Conservation (phyloP, 2,329 filamentous ascomycete genomes). For the Neoarthrinium moseri region DNA sequence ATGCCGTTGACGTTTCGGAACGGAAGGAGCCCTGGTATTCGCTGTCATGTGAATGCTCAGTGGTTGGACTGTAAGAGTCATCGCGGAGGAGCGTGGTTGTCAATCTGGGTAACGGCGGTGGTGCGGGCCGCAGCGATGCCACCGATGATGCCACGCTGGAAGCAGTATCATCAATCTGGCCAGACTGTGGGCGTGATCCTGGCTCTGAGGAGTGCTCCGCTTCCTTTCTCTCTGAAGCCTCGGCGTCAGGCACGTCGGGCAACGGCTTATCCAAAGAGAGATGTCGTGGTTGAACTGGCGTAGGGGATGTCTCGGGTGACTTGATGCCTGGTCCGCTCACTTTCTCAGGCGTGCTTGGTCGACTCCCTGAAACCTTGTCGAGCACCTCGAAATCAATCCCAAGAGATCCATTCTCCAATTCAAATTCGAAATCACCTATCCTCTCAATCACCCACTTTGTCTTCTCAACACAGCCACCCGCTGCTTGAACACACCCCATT, state of each 20-base stretch:
- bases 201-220: slow-evolving; percentile 29
- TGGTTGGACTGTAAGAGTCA: slow-evolving; percentile 48
- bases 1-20: slow-evolving; percentile 70
- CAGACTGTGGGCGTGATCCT: slow-evolving; percentile 42
- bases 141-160: slow-evolving; percentile 44
- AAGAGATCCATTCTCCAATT: slow-evolving; percentile 59
- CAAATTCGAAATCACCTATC: slow-evolving; percentile 88
- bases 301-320: slow-evolving; percentile 24
- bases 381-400: slow-evolving; percentile 56
- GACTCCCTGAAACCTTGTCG: slow-evolving; percentile 36
- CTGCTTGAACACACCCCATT: slow-evolving; percentile 83
- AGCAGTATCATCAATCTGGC: slow-evolving; percentile 37
- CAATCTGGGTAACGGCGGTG: slow-evolving; percentile 58
- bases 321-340: slow-evolving; percentile 38
- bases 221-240: slow-evolving; percentile 18
- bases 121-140: slow-evolving; percentile 44
- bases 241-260: slow-evolving; percentile 57
- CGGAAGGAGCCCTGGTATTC: slow-evolving; percentile 54
- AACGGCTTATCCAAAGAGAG: slow-evolving; percentile 64
- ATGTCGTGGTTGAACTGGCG: slow-evolving; percentile 27
- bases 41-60: slow-evolving; percentile 45
- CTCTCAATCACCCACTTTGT: slow-evolving; percentile 82
- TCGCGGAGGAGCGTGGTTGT: slow-evolving; percentile 47
- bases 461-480: slow-evolving; percentile 87
- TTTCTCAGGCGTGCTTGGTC: slow-evolving; percentile 32